Base-by-base conservation (phyloP, 306 rosid genomes). In the Ziziphus jujuba region DNA sequence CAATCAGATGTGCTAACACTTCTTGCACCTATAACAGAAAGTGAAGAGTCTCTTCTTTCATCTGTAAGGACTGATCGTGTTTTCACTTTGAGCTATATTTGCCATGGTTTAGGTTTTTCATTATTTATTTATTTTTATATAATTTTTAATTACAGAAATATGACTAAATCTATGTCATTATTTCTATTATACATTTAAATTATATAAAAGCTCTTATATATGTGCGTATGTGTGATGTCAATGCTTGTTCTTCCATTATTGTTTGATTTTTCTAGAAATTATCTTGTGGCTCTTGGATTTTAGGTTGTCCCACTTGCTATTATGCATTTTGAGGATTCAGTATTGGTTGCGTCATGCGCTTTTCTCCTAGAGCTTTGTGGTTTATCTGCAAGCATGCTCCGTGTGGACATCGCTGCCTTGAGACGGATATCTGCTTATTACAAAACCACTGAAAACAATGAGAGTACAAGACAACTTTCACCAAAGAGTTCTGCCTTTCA, bases 361-460 rank as follows among this genome's bases (percentile, higher is more conserved):
- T 87, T 92, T 76, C 89, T 92, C 68, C 69, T 92, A 70, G 97
- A 87, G 85, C 93, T 92, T 54, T 84, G 95, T 66, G 98, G 98
- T 45, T 76, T 87, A 78, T 89, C 97, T 77, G 93, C 97, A 74
- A 80, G 84, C 73, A 87, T 82, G 88, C 77, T 89, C 75, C 88
- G 85, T 44, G 64, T 83, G 61, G 97, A 92, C 74, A 71, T 92
- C 60, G 87, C 96, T 75, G 87, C 83, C 65, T 85, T 92, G 69
- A 92, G 85, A 83, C 88, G 96, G 66, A 87, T 87, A 72, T 87
- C 95, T 70, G 78, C 82, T 59, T 90, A 84, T 72, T 86, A 84
- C 81, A 89, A 86, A 69, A 79, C 84, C 54, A 72, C 49, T 56
- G 87, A 82, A 72, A 70, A 71, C 53, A 84, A 80, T 72, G 90